A percentile compares a stretch with the other conserved stretches of the same genome.
Evolutionary conservation across 768 basidiomycete species (phyloP).

Genomic region (Phlebiopsis flavidoalba): DNA sequence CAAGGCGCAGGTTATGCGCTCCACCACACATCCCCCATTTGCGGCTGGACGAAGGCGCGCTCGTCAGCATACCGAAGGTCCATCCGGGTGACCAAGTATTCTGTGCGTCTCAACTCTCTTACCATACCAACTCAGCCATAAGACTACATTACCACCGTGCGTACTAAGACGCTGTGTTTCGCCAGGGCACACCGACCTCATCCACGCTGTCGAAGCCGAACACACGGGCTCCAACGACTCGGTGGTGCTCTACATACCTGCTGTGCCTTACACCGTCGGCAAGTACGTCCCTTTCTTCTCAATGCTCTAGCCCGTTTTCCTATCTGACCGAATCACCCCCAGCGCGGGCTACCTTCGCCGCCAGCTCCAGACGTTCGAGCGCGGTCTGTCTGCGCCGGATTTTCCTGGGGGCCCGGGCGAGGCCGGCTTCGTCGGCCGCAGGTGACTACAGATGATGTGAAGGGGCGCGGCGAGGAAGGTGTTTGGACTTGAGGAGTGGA

Average conservation of each 20-base stretch:
- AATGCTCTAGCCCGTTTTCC: too few relatives aligned
- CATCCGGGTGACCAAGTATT: slow-evolving; percentile 74
- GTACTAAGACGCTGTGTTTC: not conserved
- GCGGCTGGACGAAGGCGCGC: slow-evolving; percentile 43
- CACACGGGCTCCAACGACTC: slow-evolving; percentile 53
- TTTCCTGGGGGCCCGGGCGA: slow-evolving; percentile 49
- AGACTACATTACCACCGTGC: too few relatives aligned
- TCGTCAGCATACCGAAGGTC: slow-evolving; percentile 65
- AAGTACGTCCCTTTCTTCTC: slow-evolving; percentile 23
- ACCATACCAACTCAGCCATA: not conserved
- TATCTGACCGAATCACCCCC: not conserved
- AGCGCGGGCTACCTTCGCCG: slow-evolving; percentile 52
- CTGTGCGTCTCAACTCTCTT: slow-evolving; percentile 29
- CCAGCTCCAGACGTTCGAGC: slow-evolving; percentile 58
- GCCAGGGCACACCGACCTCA: slow-evolving; percentile 32
- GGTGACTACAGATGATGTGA: slow-evolving; percentile 31
- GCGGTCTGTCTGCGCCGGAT: slow-evolving; percentile 62
- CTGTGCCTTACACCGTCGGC: slow-evolving; percentile 57
- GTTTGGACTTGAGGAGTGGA: slow-evolving; percentile 34
- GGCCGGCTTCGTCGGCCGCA: slow-evolving; percentile 32
- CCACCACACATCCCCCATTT: slow-evolving; percentile 63
- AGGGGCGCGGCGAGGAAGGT: slow-evolving; percentile 32
- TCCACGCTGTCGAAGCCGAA: slow-evolving; percentile 44
- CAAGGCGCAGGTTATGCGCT: slow-evolving; percentile 41
- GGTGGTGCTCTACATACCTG: slow-evolving; percentile 74